Conservation (phyloP, 1,139 yeast species). For the Ogataea hybrid region DNA sequence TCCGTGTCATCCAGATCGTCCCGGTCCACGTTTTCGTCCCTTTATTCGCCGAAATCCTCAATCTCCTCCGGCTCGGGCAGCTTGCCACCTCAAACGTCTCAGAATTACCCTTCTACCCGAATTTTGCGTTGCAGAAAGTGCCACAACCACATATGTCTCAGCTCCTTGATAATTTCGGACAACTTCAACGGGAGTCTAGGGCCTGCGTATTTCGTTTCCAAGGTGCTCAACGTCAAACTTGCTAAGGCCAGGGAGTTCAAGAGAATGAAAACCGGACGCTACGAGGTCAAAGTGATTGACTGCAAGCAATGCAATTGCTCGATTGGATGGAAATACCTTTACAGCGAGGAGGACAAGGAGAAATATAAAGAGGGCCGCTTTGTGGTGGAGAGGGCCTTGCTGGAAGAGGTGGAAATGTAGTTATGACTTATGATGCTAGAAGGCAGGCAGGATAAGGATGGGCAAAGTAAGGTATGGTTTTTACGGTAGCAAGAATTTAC, state of each 20-base stretch:
- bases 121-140: conserved; percentile 51
- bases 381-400: conserved; percentile 55
- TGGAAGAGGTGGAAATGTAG: conserved; percentile 24
- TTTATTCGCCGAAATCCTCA: conserved; percentile 11
- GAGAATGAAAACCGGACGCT: conserved; percentile 69
- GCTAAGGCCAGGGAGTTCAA: conserved; percentile 32
- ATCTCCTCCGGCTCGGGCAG: conserved; percentile 10
- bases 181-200: conserved; percentile 53
- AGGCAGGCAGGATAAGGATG: not conserved
- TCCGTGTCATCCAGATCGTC: conserved; percentile 1
- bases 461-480: conserved; percentile 1
- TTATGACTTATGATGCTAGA: conserved; percentile 1
- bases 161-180: conserved; percentile 46
- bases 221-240: conserved; percentile 44
- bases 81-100: conserved; percentile 3
- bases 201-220: conserved; percentile 50
- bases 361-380: conserved; percentile 76
- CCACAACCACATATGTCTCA: conserved; percentile 51
- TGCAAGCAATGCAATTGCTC: conserved; percentile 64
- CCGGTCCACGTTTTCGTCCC: not conserved
- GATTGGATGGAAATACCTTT: conserved; percentile 79
- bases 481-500: not conserved
- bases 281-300: conserved; percentile 57
- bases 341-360: conserved; percentile 53
- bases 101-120: conserved; percentile 5